A percentile compares a stretch with the other conserved stretches of the same genome.
Conservation (phyloP, 768 basidiomycete genomes). For the Mycena olivaceomarginata region DNA sequence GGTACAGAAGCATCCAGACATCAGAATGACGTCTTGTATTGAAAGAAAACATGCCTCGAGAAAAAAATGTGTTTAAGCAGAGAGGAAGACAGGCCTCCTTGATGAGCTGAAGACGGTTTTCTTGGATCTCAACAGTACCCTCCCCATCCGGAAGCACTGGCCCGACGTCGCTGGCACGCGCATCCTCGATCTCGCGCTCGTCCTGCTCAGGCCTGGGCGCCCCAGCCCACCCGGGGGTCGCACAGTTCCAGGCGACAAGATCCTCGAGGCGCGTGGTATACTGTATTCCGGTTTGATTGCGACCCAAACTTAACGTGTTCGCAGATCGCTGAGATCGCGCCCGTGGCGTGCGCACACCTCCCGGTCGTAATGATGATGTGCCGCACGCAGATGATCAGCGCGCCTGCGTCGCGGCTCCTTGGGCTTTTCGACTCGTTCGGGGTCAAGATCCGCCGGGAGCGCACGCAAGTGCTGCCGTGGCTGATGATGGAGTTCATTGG, state of each 20-base stretch:
- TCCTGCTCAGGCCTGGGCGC: conserved; percentile 34
- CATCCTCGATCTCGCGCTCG: conserved; percentile 29
- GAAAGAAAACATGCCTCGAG: too few relatives aligned
- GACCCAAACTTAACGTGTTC: too few relatives aligned
- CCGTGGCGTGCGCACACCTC: conserved; percentile 41
- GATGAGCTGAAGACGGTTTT: too few relatives aligned
- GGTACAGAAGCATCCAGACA: too few relatives aligned
- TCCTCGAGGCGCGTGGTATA: conserved; percentile 22
- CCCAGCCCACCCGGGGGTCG: conserved; percentile 12
- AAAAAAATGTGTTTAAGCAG: too few relatives aligned
- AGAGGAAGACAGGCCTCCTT: too few relatives aligned
- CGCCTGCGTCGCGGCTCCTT: conserved; percentile 11
- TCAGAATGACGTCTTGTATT: too few relatives aligned
- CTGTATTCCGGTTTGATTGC: too few relatives aligned
- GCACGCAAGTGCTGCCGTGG: conserved; percentile 18
- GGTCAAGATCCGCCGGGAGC: conserved; percentile 2
- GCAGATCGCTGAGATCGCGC: conserved; percentile 38
- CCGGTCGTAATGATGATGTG: conserved; percentile 33
- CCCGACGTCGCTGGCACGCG: conserved; percentile 30
- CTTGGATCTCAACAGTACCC: too few relatives aligned
- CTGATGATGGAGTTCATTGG: conserved; percentile 30
- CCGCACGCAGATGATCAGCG: conserved; percentile 25
- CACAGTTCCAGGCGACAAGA: conserved; percentile 39
- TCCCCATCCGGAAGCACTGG: conserved; percentile 37
- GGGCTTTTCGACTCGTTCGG: conserved; percentile 33